Evolutionary conservation across 2,329 filamentous ascomycete genomes (phyloP).

Genomic region (Curvularia lunata): DNA sequence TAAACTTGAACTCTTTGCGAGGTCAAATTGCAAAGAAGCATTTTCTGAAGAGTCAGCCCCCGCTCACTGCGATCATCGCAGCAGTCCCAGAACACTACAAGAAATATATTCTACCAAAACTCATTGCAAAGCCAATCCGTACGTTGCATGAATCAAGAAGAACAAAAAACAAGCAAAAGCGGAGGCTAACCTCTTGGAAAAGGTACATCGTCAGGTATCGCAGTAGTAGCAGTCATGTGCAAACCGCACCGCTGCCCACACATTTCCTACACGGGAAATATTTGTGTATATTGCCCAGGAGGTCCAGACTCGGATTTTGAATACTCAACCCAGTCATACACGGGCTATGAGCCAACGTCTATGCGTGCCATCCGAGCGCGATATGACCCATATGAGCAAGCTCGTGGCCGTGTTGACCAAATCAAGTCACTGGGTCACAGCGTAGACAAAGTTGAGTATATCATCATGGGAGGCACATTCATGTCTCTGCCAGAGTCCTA

Average conservation of each 20-base stretch:
- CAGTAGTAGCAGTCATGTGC: slow-evolving; percentile 99
- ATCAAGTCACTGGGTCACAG: slow-evolving; percentile 94
- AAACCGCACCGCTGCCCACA: slow-evolving; percentile 97
- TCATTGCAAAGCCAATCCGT: slow-evolving; percentile 96
- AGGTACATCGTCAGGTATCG: slow-evolving; percentile 95
- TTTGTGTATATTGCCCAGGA: slow-evolving; percentile 97
- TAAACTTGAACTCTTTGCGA: slow-evolving; percentile 90
- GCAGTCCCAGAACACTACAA: slow-evolving; percentile 99
- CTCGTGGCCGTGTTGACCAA: slow-evolving; percentile 92
- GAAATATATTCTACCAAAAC: slow-evolving; percentile 95
- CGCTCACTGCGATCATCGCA: slow-evolving; percentile 94
- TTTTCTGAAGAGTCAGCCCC: slow-evolving; percentile 83
- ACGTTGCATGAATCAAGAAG: slow-evolving; percentile 43
- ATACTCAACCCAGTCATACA: slow-evolving; percentile 98
- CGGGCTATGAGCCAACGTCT: slow-evolving; percentile 96
- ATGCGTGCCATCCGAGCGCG: slow-evolving; percentile 97
- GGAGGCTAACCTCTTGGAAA: slow-evolving; percentile 16
- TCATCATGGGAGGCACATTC: slow-evolving; percentile 99
- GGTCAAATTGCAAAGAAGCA: slow-evolving; percentile 93
- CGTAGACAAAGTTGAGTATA: slow-evolving; percentile 99
- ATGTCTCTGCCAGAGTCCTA: slow-evolving; percentile 94
- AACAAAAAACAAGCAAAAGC: not conserved
- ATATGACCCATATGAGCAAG: slow-evolving; percentile 98
- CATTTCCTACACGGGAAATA: slow-evolving; percentile 98
- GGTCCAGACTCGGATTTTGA: slow-evolving; percentile 98